A percentile compares a stretch with the other conserved stretches of the same genome.
Conservation (phyloP, 2,329 filamentous ascomycete genomes). For the Ceratocystis huliohia region DNA sequence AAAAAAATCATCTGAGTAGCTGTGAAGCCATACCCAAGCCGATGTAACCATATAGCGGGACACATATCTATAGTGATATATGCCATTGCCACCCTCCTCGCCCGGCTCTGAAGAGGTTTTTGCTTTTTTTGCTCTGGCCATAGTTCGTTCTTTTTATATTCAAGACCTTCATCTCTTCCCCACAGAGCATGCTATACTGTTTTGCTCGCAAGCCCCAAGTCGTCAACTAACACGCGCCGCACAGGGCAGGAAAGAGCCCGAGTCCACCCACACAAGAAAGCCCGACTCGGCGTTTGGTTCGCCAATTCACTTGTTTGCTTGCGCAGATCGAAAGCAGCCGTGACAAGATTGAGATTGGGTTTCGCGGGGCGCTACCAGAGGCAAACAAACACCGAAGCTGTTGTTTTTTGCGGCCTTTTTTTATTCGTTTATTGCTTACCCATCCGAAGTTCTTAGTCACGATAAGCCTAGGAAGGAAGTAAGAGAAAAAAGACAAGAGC, state of each 20-base stretch:
- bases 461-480: not conserved
- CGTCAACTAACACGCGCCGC: slow-evolving; percentile 1
- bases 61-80: too few species aligned
- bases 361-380: not conserved
- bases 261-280: not conserved
- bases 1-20: too few species aligned
- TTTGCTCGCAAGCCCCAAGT: not conserved
- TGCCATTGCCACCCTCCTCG: too few species aligned
- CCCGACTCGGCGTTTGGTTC: not conserved
- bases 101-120: not conserved
- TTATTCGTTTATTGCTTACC: not conserved
- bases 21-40: too few species aligned
- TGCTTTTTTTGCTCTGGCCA: not conserved
- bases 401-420: not conserved
- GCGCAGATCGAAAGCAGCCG: not conserved
- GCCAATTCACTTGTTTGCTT: not conserved
- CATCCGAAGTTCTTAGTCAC: not conserved
- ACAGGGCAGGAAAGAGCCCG: slow-evolving; percentile 4
- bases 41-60: too few species aligned
- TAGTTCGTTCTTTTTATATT: not conserved
- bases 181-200: not conserved
- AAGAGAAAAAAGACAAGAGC: not conserved
- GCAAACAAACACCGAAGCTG: not conserved
- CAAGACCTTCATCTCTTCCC: not conserved
- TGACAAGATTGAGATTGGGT: not conserved